Evolutionary conservation across 75 land plant species (phyloP), one percentile per base, ranked within the genome.

Genomic region (Sequoia sempervirens): DNA sequence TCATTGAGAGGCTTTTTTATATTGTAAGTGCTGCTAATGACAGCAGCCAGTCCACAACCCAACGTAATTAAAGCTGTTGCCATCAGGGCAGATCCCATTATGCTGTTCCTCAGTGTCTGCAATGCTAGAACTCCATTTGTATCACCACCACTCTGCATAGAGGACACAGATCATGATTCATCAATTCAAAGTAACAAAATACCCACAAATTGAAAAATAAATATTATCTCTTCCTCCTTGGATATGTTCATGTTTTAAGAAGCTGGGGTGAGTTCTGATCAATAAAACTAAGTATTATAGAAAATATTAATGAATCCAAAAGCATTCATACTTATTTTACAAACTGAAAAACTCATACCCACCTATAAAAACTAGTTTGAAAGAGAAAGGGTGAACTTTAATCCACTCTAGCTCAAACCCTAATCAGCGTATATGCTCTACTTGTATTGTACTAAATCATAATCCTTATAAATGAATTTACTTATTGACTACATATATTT

Each of bases 81-180:
- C 96, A 95, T 93, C 66, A 95, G 83, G 68, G 93, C 91, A 12
- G 91, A 88, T 5, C 89, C 93, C 96, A 95, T 95, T 58, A 95
- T 93, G 75, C 86, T 74, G 86, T 95, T 95, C 43, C 96, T 70
- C 8, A 93, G 83, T 0, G 95, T 84, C 79, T 95, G 96, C 20
- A 95, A 93, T 2, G 96, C 96, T 83, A 93, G 61, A 26, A 95
- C 89, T 87, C 92, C 92, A 87, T 93, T 95, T 91, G 91, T 95
- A 1, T 93, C 91, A 61, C 90, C 89, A 80, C 90, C 89, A 80
- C 93, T 92, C 95, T 95, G 91, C 70, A 54, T 15, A 18, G 26
- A 11, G 0, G 32, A 70, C 36, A 30, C 73, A 70, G 36, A 12
- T 70, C 73, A 70, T 0, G 37, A 70, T 70, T 12, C 37, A 70